Base-by-base conservation (phyloP, 441 rosid genomes). In the Biscutella laevigata region DNA sequence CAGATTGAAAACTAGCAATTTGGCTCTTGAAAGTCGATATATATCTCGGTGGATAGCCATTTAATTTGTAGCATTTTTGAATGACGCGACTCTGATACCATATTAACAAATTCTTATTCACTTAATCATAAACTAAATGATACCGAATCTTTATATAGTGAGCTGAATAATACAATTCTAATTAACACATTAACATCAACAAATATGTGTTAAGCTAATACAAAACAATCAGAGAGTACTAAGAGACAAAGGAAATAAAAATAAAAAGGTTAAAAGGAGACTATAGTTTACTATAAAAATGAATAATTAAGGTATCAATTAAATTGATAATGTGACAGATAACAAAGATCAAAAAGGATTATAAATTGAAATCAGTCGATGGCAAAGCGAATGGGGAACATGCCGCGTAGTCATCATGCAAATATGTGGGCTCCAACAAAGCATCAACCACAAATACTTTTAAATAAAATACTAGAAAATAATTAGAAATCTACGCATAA, bases 351-450 rank as follows among this genome's bases (percentile, higher is more conserved):
- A n/a, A 32, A 57, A 48, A 46, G 30, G 49, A 41, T 25, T 12
- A 20, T 57, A 4, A 58, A 49, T 29, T 56, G 47, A 61, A 44
- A 66, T 57, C 28, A n/a, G n/a, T n/a, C 13, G 55, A 53, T 59
- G 32, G 59, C 44, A 60, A 53, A 46, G 60, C 57, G 57, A 47
- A 59, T 47, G 21, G 58, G 71, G 62, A 67, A 67, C 71, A 60
- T 67, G 71, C 67, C 71, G 62, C 71, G 67, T 60, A 60, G 66
- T 67, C 67, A 67, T 67, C 71, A 67, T 67, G 71, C 71, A 67
- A 41, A 28, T 60, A 54, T 47, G 62, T 67, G 71, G 67, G 71
- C 57, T 60, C 71, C 67, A 67, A 59, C 71, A 33, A 33, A 53
- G 47, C 58, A 46, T 53, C 41, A 60, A 66, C 67, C 71, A 67